These are phyloP conservation scores for Calocybe gambosa DNA, from an alignment of 1,284 basidiomycete genomes.

Conservation along the genomic window DNA sequence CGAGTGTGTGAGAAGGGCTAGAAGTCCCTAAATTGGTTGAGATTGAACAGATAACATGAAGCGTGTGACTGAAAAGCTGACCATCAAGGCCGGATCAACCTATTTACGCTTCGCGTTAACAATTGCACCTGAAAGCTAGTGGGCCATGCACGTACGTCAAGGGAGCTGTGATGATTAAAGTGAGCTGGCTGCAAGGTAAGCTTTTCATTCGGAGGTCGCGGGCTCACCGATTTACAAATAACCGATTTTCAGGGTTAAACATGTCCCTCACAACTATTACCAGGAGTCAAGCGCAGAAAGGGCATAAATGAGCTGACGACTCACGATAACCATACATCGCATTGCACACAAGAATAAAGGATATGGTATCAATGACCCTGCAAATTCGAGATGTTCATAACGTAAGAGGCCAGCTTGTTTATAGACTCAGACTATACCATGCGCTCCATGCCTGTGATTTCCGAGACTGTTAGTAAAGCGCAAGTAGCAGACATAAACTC, in stretches of 20 bases:
- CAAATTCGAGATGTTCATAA: neutral
- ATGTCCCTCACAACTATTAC: constrained; percentile 2
- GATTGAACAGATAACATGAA: too few relatives aligned
- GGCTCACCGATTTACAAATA: neutral
- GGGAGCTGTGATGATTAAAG: neutral
- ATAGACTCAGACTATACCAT: neutral
- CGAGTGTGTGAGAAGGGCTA: constrained; percentile 14
- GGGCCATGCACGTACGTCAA: neutral
- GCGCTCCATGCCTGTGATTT: neutral
- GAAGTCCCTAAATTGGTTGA: constrained; percentile 3
- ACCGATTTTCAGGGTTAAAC: neutral
- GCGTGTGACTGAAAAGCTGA: too few relatives aligned
- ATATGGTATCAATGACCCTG: constrained; percentile 15
- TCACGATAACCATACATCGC: constrained; percentile 17
- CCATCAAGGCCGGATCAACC: neutral
- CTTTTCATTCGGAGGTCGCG: neutral
- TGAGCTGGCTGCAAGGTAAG: neutral
- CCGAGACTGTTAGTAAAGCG: neutral
- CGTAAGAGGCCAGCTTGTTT: neutral
- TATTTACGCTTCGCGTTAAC: neutral
- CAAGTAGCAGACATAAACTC: neutral
- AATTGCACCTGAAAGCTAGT: too few relatives aligned
- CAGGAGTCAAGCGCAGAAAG: neutral
- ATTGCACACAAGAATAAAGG: constrained; percentile 12
- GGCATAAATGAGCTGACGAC: neutral